Conservation (phyloP, 2,329 filamentous ascomycete genomes). For the Nothopassalora personata region DNA sequence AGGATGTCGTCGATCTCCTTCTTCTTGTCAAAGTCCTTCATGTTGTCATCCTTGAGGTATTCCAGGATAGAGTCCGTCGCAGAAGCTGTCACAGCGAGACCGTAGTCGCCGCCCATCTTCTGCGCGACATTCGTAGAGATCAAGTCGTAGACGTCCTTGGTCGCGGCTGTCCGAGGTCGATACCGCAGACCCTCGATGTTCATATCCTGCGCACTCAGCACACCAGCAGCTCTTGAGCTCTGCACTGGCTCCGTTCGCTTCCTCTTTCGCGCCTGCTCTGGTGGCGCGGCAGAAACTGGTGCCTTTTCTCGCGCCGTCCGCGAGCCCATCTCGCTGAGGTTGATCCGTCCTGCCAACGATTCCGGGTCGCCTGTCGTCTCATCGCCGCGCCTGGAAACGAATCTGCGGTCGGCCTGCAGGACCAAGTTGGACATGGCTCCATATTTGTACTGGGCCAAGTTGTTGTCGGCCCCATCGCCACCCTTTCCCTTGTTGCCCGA, state of each 20-base stretch:
- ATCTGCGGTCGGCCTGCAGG: constrained; percentile 97
- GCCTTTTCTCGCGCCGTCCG: constrained; percentile 73
- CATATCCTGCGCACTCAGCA: constrained; percentile 77
- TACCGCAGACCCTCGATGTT: constrained; percentile 89
- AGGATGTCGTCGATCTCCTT: constrained; percentile 93
- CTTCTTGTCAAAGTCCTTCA: constrained; percentile 98
- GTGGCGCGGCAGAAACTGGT: constrained; percentile 55
- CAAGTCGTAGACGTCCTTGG: constrained; percentile 86
- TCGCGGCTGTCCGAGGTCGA: constrained; percentile 83
- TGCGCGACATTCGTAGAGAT: constrained; percentile 86
- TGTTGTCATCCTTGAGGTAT: constrained; percentile 85
- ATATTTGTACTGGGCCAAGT: constrained; percentile 37
- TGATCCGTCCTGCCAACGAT: constrained; percentile 89
- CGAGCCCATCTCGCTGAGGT: constrained; percentile 89
- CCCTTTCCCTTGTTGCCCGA: constrained; percentile 30
- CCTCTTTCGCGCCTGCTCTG: constrained; percentile 72
- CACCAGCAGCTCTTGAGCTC: constrained; percentile 62
- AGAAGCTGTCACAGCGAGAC: constrained; percentile 84
- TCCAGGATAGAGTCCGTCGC: constrained; percentile 89
- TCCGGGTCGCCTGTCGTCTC: constrained; percentile 96
- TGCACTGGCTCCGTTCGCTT: constrained; percentile 69
- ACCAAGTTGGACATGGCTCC: constrained; percentile 91
- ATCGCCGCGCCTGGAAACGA: constrained; percentile 85
- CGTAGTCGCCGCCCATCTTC: constrained; percentile 87
- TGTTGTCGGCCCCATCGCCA: constrained; percentile 30